Percentiles rank a stretch among this genome's conserved stretches.
These are phyloP conservation scores for Magnusiomyces clavatus DNA, from an alignment of 1,139 yeast species.

Conservation along the genomic window DNA sequence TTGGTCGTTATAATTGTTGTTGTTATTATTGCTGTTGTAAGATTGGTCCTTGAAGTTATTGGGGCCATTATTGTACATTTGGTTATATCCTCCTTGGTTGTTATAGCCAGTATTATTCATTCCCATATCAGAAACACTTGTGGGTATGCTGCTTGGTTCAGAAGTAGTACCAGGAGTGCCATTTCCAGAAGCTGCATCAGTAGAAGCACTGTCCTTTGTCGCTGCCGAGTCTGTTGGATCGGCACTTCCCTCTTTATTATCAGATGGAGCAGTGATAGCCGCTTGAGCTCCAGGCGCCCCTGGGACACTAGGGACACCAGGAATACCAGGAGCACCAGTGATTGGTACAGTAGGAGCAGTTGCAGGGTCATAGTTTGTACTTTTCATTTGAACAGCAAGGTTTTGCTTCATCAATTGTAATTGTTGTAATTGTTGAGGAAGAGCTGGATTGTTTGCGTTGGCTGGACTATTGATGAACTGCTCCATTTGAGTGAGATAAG, in stretches of 20 bases:
- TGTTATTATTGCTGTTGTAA: background rate
- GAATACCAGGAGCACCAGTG: conserved; percentile 7
- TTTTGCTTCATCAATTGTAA: conserved; percentile 28
- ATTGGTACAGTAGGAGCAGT: conserved; percentile 12
- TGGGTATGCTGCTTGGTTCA: background rate
- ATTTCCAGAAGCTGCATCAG: conserved; percentile 16
- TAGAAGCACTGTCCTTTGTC: conserved; percentile 15
- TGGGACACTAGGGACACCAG: conserved; percentile 3
- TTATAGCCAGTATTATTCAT: conserved; percentile 3
- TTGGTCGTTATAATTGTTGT: conserved; percentile 1
- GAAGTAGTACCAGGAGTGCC: conserved; percentile 18
- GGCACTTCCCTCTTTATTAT: background rate
- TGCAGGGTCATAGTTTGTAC: background rate
- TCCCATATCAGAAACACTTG: conserved; percentile 5
- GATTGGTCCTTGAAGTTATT: conserved; percentile 1
- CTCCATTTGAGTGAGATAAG: conserved; percentile 42
- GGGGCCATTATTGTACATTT: conserved; percentile 14
- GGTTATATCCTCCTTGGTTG: conserved; percentile 12
- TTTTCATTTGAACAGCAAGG: conserved; percentile 2
- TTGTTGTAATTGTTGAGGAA: conserved; percentile 36
- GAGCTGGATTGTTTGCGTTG: conserved; percentile 33
- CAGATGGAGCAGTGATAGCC: too few relatives aligned
- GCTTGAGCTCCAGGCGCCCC: conserved; percentile 12
- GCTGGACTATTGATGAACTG: conserved; percentile 29
- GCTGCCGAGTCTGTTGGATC: conserved; percentile 10